Evolutionary conservation across 306 rosid species (phyloP).

Genomic region (Ormosia semicastrata): DNA sequence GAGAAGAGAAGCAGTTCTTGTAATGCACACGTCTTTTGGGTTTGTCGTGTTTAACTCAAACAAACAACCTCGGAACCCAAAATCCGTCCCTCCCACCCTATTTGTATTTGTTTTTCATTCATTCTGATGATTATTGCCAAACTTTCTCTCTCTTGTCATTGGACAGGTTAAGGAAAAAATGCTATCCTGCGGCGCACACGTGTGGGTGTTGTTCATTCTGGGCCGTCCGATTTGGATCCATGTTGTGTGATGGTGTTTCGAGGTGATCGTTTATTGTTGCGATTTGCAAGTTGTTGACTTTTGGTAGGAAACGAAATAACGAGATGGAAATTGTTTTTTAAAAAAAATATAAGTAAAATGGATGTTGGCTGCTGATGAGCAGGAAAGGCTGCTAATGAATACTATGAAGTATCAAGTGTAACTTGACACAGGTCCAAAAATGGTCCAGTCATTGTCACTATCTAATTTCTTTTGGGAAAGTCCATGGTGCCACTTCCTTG

Average conservation of each 20-base stretch:
- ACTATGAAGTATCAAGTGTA: background rate
- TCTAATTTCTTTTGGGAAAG: constrained; percentile 18
- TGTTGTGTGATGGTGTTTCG: background rate
- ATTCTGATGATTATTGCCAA: background rate
- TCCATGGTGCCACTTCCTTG: constrained; percentile 9
- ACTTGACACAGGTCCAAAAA: constrained; percentile 5
- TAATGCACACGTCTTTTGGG: constrained; percentile 14
- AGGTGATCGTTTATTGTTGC: background rate
- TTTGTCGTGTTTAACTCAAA: constrained; percentile 38
- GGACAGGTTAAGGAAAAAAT: background rate
- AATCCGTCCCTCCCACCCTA: background rate
- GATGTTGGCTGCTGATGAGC: constrained; percentile 12
- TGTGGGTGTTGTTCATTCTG: background rate
- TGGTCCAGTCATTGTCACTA: constrained; percentile 18
- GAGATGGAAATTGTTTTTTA: background rate
- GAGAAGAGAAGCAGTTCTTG: background rate
- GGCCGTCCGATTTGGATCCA: constrained; percentile 26
- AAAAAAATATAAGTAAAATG: background rate
- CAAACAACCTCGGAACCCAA: constrained; percentile 21
- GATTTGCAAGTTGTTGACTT: constrained; percentile 29
- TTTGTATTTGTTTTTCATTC: constrained; percentile 5
- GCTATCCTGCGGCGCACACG: constrained; percentile 27
- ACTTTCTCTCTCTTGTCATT: background rate
- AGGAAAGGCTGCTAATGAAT: constrained; percentile 27
- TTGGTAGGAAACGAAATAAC: background rate